Conservation (phyloP, 1,139 yeast species). For the Candida gigantensis region DNA sequence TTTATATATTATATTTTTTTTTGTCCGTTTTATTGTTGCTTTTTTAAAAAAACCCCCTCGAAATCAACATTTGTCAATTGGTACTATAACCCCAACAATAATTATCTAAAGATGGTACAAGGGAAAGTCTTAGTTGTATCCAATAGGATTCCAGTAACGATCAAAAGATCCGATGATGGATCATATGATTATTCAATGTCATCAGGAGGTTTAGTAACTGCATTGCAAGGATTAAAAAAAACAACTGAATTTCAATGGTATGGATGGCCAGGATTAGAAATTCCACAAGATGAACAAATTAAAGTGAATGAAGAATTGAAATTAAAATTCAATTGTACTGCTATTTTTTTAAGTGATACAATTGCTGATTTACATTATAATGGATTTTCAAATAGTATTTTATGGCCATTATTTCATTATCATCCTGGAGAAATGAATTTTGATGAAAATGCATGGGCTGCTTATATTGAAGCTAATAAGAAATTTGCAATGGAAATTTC, state of each 20-base stretch:
- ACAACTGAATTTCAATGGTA: constrained; percentile 91
- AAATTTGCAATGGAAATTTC: constrained; percentile 79
- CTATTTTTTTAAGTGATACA: constrained; percentile 83
- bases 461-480: constrained; percentile 91
- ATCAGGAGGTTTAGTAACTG: constrained; percentile 96
- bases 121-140: constrained; percentile 91
- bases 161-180: constrained; percentile 61
- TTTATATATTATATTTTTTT: too few relatives aligned
- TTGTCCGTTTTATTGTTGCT: too few relatives aligned
- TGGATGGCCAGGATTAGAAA: constrained; percentile 95
- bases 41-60: too few relatives aligned
- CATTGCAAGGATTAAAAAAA: constrained; percentile 87
- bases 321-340: constrained; percentile 83
- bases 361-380: constrained; percentile 95
- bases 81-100: too few relatives aligned
- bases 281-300: constrained; percentile 74
- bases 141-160: constrained; percentile 92
- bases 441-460: constrained; percentile 98
- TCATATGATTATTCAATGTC: constrained; percentile 80
- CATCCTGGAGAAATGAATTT: constrained; percentile 99
- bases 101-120: too few relatives aligned
- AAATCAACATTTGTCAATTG: too few relatives aligned
- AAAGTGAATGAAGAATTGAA: constrained; percentile 69
- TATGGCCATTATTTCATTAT: constrained; percentile 98
- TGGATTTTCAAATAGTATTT: constrained; percentile 86